Conservation (phyloP, 352 stramenopile species). For the Pythium aquatile region DNA sequence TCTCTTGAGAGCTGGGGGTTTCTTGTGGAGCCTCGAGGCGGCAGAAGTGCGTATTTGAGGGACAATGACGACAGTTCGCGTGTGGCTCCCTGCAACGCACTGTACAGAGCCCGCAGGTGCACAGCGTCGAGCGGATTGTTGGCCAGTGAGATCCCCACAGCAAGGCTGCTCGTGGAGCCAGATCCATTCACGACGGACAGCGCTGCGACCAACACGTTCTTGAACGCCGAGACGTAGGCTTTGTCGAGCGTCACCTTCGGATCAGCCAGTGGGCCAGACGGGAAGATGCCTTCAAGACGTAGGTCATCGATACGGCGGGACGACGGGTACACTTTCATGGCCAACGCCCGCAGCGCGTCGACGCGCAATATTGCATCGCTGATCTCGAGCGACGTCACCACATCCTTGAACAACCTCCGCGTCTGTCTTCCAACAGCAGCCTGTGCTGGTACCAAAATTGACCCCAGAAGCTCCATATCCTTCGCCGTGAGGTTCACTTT, state of each 20-base stretch:
- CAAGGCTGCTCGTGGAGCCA: not conserved
- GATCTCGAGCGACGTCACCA: slow-evolving; percentile 14
- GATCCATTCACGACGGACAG: not conserved
- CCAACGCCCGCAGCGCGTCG: slow-evolving; percentile 8
- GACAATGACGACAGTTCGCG: slow-evolving; percentile 15
- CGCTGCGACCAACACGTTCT: slow-evolving; percentile 13
- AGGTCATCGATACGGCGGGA: slow-evolving; percentile 16
- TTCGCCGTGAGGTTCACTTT: slow-evolving; percentile 9
- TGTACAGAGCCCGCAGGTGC: slow-evolving; percentile 15
- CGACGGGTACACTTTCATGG: slow-evolving; percentile 12
- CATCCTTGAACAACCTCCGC: slow-evolving; percentile 7
- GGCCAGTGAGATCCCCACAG: slow-evolving; percentile 8
- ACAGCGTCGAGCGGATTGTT: slow-evolving; percentile 5
- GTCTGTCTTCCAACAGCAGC: too few relatives aligned
- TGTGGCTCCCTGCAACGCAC: slow-evolving; percentile 6
- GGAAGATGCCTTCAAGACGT: slow-evolving; percentile 17
- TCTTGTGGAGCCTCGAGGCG: not conserved
- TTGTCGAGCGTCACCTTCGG: slow-evolving; percentile 1
- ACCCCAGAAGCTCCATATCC: slow-evolving; percentile 13
- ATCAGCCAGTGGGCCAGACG: slow-evolving; percentile 13
- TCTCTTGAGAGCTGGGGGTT: not conserved
- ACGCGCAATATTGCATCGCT: slow-evolving; percentile 3
- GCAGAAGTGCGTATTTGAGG: slow-evolving; percentile 6
- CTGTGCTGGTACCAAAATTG: not conserved
- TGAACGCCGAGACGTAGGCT: slow-evolving; percentile 12